These are phyloP conservation scores for Aspergillus sp. DNA, from an alignment of 2,329 filamentous ascomycete species.

Conservation along the genomic window DNA sequence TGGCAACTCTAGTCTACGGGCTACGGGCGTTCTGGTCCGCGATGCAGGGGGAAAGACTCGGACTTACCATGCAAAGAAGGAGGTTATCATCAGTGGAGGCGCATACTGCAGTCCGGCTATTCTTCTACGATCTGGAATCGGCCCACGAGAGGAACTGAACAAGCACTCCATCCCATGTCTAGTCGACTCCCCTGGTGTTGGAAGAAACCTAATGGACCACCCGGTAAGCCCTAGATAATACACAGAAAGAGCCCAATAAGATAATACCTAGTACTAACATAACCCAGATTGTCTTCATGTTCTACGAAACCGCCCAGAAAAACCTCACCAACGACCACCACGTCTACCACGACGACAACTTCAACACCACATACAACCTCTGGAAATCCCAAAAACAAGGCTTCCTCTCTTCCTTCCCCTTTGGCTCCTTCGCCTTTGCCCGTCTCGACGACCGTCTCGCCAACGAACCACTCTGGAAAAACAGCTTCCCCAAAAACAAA, in stretches of 20 bases:
- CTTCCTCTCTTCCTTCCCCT: constrained; percentile 57
- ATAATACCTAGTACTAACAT: too few relatives aligned
- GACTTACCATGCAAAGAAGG: constrained; percentile 39
- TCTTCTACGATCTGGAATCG: constrained; percentile 52
- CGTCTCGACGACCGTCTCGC: constrained; percentile 57
- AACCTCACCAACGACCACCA: constrained; percentile 53
- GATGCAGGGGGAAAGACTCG: constrained; percentile 26
- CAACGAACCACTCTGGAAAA: constrained; percentile 51
- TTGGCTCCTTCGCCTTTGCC: constrained; percentile 58
- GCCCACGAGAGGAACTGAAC: constrained; percentile 40
- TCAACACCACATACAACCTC: constrained; percentile 47
- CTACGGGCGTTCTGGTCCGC: constrained; percentile 28
- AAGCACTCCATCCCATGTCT: constrained; percentile 40
- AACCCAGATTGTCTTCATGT: constrained; percentile 51
- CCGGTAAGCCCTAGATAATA: constrained; percentile 27
- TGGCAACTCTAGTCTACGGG: constrained; percentile 26
- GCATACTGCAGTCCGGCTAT: constrained; percentile 50
- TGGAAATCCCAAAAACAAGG: constrained; percentile 58
- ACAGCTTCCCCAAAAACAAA: constrained; percentile 20
- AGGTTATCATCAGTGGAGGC: constrained; percentile 47
- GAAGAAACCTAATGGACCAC: constrained; percentile 52
- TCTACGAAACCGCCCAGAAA: constrained; percentile 53
- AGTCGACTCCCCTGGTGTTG: constrained; percentile 48
- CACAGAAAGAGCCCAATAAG: too few relatives aligned
- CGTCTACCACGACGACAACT: constrained; percentile 52